phyloP scores from a whole-genome alignment of 306 rosid genomes.

The Cucurbita ficifolia region DNA sequence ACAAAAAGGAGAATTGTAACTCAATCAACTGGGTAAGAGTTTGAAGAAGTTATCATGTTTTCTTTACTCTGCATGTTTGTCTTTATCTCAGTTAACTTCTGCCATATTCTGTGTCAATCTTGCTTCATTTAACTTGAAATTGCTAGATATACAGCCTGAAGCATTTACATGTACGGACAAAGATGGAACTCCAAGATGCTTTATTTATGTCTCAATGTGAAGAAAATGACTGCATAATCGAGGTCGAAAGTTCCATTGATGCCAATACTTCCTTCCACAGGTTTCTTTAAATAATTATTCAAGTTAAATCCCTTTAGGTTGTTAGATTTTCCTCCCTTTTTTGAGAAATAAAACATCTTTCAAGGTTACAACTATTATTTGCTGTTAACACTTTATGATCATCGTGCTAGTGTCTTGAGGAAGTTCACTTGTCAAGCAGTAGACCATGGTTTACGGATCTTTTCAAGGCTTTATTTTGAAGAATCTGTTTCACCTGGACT shows the following conservation, averaged over 20 bases:
- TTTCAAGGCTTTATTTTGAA: constrained; percentile 23
- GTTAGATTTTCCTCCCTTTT: not conserved
- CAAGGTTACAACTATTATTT: constrained; percentile 8
- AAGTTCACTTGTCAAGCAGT: constrained; percentile 41
- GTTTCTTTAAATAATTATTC: constrained; percentile 18
- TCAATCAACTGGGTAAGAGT: not conserved
- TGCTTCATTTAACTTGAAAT: constrained; percentile 16
- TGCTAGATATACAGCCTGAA: constrained; percentile 39
- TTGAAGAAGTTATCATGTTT: not conserved
- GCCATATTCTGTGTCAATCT: not conserved
- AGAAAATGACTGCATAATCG: constrained; percentile 49
- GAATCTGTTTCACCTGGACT: constrained; percentile 17
- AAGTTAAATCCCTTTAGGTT: constrained; percentile 2
- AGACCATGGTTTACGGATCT: constrained; percentile 30
- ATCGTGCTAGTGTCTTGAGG: constrained; percentile 42
- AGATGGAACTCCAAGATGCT: constrained; percentile 55
- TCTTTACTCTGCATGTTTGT: not conserved
- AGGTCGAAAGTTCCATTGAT: constrained; percentile 70
- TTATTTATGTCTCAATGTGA: constrained; percentile 36
- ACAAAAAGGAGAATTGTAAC: not conserved
- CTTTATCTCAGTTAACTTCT: not conserved
- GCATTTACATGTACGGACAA: constrained; percentile 61
- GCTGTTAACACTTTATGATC: constrained; percentile 14
- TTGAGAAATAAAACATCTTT: constrained; percentile 9
- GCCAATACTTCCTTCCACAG: constrained; percentile 78